A percentile compares a stretch with the other conserved stretches of the same genome.
Evolutionary conservation across 192 early-diverging fungal species (phyloP).

Genomic region (Coemansia erecta): DNA sequence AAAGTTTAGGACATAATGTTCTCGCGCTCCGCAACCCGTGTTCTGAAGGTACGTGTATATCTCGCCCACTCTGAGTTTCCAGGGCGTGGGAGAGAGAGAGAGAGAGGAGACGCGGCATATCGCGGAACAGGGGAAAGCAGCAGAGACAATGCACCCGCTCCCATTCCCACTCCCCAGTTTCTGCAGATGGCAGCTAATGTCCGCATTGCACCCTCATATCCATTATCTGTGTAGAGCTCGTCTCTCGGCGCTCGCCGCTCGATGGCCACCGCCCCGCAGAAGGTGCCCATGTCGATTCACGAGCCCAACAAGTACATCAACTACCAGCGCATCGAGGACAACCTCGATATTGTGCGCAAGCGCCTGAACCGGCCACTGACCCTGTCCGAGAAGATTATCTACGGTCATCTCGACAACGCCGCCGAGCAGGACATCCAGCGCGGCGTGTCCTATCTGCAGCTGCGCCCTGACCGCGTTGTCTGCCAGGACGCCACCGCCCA

Average conservation of each 20-base stretch:
- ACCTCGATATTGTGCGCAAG: conserved; percentile 91
- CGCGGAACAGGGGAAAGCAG: background rate
- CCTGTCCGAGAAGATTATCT: conserved; percentile 96
- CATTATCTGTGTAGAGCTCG: conserved; percentile 11
- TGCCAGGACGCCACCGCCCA: conserved; percentile 99
- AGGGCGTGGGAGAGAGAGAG: background rate
- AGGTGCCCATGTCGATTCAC: conserved; percentile 89
- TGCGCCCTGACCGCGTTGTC: conserved; percentile 97
- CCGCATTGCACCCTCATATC: background rate
- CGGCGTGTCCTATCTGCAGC: conserved; percentile 89
- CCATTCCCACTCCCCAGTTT: too few relatives aligned
- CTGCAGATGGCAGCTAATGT: background rate
- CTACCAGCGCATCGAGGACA: conserved; percentile 94
- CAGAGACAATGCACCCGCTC: background rate
- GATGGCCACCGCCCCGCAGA: conserved; percentile 54
- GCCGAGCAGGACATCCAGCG: conserved; percentile 91
- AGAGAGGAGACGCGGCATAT: background rate
- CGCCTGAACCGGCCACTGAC: conserved; percentile 88
- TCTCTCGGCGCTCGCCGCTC: conserved; percentile 23
- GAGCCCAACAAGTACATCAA: conserved; percentile 95
- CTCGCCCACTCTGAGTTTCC: background rate
- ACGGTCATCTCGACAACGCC: conserved; percentile 96
- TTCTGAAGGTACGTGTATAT: conserved; percentile 22
- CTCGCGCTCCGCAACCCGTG: conserved; percentile 28
- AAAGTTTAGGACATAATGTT: conserved; percentile 19